A percentile compares a stretch with the other conserved stretches of the same genome.
Evolutionary conservation across 768 basidiomycete species (phyloP).

Genomic region (Phaeotremella skinneri): DNA sequence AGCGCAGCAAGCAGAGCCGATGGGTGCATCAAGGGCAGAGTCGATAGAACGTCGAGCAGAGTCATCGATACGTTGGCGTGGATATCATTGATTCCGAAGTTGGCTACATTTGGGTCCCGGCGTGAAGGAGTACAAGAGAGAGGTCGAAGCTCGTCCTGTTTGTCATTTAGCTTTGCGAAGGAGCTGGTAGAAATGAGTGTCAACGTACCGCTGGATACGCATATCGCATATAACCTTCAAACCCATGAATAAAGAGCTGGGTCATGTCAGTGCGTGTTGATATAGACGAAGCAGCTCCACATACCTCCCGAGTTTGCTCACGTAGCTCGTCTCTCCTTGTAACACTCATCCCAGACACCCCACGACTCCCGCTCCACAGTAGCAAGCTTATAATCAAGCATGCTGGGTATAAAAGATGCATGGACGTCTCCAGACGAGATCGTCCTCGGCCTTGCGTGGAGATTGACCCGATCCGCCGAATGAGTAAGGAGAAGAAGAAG

Average conservation of each 20-base stretch:
- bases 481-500: no score
- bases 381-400: background rate
- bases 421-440: background rate
- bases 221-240: conserved; percentile 77
- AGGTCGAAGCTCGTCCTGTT: conserved; percentile 69
- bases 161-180: conserved; percentile 10
- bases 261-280: conserved; percentile 45
- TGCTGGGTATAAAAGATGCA: conserved; percentile 4
- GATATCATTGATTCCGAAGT: conserved; percentile 84
- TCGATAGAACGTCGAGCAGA: conserved; percentile 66
- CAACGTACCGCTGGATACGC: conserved; percentile 51
- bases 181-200: conserved; percentile 42
- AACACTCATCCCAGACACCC: background rate
- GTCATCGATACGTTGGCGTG: conserved; percentile 80
- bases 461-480: no score
- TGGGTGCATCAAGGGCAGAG: conserved; percentile 74
- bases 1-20: conserved; percentile 80
- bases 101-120: conserved; percentile 54
- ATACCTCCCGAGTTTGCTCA: conserved; percentile 2
- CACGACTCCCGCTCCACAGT: background rate
- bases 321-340: background rate
- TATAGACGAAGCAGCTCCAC: background rate
- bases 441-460: background rate
- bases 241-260: conserved; percentile 87
- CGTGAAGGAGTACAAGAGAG: conserved; percentile 63